phyloP scores from a whole-genome alignment of 139 green algal genomes.

The Volvox africanus region DNA sequence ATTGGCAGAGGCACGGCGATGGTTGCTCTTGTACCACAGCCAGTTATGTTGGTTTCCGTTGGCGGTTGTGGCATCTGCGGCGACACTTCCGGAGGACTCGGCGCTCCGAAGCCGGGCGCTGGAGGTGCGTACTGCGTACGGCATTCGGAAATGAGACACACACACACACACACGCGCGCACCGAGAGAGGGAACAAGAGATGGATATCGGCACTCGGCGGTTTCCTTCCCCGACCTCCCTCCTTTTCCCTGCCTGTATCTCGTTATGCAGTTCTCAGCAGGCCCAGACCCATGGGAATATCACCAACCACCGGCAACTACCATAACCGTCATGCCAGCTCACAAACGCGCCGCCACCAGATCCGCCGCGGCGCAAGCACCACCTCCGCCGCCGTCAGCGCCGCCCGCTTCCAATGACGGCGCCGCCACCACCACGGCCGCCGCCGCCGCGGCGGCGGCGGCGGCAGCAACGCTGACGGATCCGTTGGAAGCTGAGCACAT shows the following conservation, averaged over 20 bases:
- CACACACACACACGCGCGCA: background rate
- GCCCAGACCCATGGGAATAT: constrained; percentile 3
- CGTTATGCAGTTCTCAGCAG: background rate
- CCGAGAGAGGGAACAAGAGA: no score
- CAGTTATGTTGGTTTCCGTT: constrained; percentile 21
- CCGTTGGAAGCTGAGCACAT: constrained; percentile 4
- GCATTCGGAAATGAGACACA: no score
- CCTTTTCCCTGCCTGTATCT: background rate
- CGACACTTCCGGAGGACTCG: constrained; percentile 6
- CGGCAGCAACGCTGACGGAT: background rate
- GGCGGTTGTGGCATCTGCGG: background rate
- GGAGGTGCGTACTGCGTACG: constrained; percentile 29
- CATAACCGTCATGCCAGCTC: background rate
- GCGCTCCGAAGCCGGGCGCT: background rate
- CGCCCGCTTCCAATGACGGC: background rate
- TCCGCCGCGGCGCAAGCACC: background rate
- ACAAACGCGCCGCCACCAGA: background rate
- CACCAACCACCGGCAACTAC: background rate
- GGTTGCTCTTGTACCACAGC: constrained; percentile 28
- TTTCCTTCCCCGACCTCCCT: background rate
- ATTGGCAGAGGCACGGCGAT: constrained; percentile 20
- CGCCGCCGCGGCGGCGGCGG: background rate
- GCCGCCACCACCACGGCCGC: background rate
- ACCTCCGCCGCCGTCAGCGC: background rate
- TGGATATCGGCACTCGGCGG: no score